phyloP scores from a whole-genome alignment of 345 rosid species.

The Balakata baccata region DNA sequence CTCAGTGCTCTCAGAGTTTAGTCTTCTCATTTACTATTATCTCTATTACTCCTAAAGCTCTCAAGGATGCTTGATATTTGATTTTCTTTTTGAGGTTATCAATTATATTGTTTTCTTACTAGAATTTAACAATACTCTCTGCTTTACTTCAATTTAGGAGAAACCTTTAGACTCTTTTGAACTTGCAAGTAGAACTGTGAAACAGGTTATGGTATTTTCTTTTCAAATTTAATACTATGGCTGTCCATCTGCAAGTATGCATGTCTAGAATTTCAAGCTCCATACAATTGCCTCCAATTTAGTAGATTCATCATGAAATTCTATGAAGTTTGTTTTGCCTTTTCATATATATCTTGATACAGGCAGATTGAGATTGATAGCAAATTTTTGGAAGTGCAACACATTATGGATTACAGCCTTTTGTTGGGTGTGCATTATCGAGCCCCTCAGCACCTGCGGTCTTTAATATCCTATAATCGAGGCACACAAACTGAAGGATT shows the following conservation, averaged over 20 bases:
- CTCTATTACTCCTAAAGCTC: background rate
- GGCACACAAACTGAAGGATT: slow-evolving; percentile 55
- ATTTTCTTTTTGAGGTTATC: background rate
- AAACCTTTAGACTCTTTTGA: background rate
- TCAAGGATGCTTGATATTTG: background rate
- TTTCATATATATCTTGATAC: slow-evolving; percentile 13
- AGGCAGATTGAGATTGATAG: slow-evolving; percentile 91
- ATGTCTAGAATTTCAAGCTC: slow-evolving; percentile 11
- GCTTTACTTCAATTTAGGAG: background rate
- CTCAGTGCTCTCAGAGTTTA: background rate
- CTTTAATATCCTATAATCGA: slow-evolving; percentile 42
- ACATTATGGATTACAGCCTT: slow-evolving; percentile 98
- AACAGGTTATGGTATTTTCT: background rate
- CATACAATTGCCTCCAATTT: background rate
- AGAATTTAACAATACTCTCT: background rate
- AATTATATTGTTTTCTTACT: background rate
- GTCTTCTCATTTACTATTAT: too few species aligned
- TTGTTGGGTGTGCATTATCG: slow-evolving; percentile 95
- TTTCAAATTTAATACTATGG: background rate
- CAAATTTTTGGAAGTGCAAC: slow-evolving; percentile 73
- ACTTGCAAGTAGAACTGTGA: background rate
- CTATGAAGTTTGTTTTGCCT: background rate
- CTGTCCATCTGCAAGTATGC: slow-evolving; percentile 1
- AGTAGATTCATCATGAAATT: background rate
- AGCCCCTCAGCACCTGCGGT: slow-evolving; percentile 81